phyloP scores from a whole-genome alignment of 371 early-diverging fungal genomes.

The Saksenaea oblongispora region DNA sequence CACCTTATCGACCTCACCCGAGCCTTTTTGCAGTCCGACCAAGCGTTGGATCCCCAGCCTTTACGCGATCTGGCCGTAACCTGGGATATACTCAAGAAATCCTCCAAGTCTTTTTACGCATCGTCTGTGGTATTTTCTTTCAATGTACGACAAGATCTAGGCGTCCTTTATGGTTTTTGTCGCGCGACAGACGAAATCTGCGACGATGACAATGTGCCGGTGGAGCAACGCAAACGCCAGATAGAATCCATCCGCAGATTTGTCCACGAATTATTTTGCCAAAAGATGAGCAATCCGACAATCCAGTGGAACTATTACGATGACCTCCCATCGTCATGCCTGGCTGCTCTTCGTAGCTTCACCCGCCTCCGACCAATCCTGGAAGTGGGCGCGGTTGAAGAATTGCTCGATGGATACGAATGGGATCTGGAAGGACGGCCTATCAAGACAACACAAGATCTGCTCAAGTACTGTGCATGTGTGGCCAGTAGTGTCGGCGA shows the following conservation, averaged over 20 bases:
- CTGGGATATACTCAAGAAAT: slow-evolving; percentile 35
- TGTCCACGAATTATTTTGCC: slow-evolving; percentile 30
- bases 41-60: slow-evolving; percentile 18
- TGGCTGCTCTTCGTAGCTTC: slow-evolving; percentile 40
- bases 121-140: slow-evolving; percentile 56
- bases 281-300: slow-evolving; percentile 7
- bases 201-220: slow-evolving; percentile 39
- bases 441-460: slow-evolving; percentile 37
- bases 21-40: slow-evolving; percentile 36
- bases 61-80: slow-evolving; percentile 27
- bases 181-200: slow-evolving; percentile 64
- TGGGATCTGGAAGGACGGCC: slow-evolving; percentile 49
- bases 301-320: slow-evolving; percentile 33
- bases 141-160: slow-evolving; percentile 51
- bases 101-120: slow-evolving; percentile 57
- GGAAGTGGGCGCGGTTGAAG: slow-evolving; percentile 41
- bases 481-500: slow-evolving; percentile 69
- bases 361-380: slow-evolving; percentile 39
- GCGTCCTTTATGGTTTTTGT: slow-evolving; percentile 62
- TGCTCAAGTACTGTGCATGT: slow-evolving; percentile 48
- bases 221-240: slow-evolving; percentile 23
- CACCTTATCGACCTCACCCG: slow-evolving; percentile 13
- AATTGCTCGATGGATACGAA: slow-evolving; percentile 54
- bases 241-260: slow-evolving; percentile 26
- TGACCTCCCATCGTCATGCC: slow-evolving; percentile 23